A percentile compares a stretch with the other conserved stretches of the same genome.
Conservation (phyloP, 164 flowering plant genomes). For the Umbilicus rupestris region DNA sequence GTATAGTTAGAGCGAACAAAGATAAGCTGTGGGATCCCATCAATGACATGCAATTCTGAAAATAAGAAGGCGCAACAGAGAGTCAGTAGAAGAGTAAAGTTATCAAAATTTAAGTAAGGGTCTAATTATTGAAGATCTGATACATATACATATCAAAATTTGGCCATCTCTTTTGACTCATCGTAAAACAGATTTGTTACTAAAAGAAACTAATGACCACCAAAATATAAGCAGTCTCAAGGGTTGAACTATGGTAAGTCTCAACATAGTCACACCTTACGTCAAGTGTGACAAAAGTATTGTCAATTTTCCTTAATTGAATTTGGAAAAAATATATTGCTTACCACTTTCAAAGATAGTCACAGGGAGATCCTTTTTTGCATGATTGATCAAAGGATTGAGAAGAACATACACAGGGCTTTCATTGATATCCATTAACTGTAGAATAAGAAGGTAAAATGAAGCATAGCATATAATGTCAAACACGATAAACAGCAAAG, state of each 20-base stretch:
- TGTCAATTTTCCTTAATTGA: too few species aligned
- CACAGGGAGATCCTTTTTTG: conserved; percentile 90
- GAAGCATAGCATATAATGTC: background rate
- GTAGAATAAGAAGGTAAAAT: conserved; percentile 10
- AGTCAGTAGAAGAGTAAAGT: background rate
- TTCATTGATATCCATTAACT: conserved; percentile 97
- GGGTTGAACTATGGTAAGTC: background rate
- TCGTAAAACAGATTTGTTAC: background rate
- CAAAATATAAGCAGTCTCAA: background rate
- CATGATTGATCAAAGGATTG: conserved; percentile 75
- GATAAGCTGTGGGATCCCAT: conserved; percentile 87
- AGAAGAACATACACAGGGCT: conserved; percentile 91
- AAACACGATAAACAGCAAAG: background rate
- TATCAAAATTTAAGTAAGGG: background rate
- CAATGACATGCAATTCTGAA: conserved; percentile 84
- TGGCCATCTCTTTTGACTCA: background rate
- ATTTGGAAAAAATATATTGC: conserved; percentile 9
- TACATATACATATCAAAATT: background rate
- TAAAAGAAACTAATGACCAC: too few species aligned
- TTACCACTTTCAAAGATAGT: conserved; percentile 88
- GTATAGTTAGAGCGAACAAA: conserved; percentile 87
- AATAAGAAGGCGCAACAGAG: conserved; percentile 17
- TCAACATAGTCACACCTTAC: background rate
- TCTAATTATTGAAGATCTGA: background rate
- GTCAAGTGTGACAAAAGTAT: background rate